Conservation (phyloP, 306 rosid genomes). For the Quercus suber region DNA sequence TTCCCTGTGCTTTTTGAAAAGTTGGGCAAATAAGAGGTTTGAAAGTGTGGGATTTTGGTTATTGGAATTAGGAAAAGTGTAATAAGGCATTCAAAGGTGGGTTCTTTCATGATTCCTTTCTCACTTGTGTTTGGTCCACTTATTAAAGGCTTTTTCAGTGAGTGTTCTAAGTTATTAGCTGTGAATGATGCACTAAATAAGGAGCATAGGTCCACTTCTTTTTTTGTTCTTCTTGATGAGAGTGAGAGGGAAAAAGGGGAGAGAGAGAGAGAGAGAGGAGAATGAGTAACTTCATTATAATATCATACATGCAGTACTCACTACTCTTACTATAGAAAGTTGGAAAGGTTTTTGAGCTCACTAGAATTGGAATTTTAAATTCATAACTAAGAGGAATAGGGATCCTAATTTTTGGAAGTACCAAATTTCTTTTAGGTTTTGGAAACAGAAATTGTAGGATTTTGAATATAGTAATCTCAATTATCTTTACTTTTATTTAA, state of each 20-base stretch:
- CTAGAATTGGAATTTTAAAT: neutral
- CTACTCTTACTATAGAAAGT: neutral
- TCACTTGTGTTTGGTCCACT: slow-evolving; percentile 41
- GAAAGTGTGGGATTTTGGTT: slow-evolving; percentile 49
- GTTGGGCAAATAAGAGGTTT: slow-evolving; percentile 56
- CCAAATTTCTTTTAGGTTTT: neutral
- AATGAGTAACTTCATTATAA: neutral
- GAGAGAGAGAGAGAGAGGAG: neutral
- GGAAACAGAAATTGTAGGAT: neutral
- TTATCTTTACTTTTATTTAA: no score
- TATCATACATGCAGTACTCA: neutral
- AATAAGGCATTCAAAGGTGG: slow-evolving; percentile 51
- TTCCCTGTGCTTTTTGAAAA: slow-evolving; percentile 67
- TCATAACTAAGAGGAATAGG: neutral
- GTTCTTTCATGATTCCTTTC: slow-evolving; percentile 49
- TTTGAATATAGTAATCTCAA: no score
- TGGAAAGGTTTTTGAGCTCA: neutral
- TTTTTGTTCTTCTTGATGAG: slow-evolving; percentile 16
- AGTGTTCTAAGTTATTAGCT: slow-evolving; percentile 20
- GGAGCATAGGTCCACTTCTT: slow-evolving; percentile 20
- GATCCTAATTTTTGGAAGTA: neutral
- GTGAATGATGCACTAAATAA: slow-evolving; percentile 36
- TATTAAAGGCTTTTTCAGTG: slow-evolving; percentile 2
- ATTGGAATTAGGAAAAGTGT: slow-evolving; percentile 77
- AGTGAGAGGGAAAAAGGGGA: neutral